Conservation (phyloP, 768 basidiomycete genomes). For the Russula ochroleuca region DNA sequence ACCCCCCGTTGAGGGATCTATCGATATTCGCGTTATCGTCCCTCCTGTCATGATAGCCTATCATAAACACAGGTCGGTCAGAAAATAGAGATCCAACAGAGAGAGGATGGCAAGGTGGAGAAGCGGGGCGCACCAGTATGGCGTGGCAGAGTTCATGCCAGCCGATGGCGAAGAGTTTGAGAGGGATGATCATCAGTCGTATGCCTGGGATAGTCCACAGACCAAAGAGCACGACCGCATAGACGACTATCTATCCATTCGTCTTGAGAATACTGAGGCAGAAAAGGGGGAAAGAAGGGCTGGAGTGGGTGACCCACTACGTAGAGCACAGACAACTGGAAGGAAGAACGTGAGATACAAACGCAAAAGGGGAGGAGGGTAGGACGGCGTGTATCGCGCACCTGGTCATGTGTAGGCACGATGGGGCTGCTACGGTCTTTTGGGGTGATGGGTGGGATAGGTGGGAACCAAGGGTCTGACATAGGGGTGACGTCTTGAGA, state of each 20-base stretch:
- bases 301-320: conserved; percentile 47
- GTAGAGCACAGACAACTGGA: conserved; percentile 68
- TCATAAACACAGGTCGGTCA: not conserved
- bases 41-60: conserved; percentile 80
- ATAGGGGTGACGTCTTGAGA: conserved; percentile 10
- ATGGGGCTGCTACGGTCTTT: conserved; percentile 5
- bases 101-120: not conserved
- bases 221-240: conserved; percentile 81
- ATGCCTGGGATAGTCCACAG: conserved; percentile 84
- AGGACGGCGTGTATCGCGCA: conserved; percentile 7
- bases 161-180: conserved; percentile 84
- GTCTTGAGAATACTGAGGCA: conserved; percentile 10
- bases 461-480: conserved; percentile 13
- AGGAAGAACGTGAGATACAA: conserved; percentile 18
- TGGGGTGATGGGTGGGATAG: not conserved
- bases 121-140: conserved; percentile 47
- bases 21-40: conserved; percentile 70
- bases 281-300: conserved; percentile 1
- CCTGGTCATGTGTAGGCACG: conserved; percentile 24
- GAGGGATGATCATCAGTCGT: conserved; percentile 72
- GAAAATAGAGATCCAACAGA: not conserved
- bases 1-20: conserved; percentile 79
- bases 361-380: not conserved
- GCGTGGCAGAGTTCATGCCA: conserved; percentile 89
- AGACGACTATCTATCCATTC: conserved; percentile 63